These are phyloP conservation scores for Elsinoe necatrix DNA, from an alignment of 2,329 filamentous ascomycete genomes.

Conservation along the genomic window DNA sequence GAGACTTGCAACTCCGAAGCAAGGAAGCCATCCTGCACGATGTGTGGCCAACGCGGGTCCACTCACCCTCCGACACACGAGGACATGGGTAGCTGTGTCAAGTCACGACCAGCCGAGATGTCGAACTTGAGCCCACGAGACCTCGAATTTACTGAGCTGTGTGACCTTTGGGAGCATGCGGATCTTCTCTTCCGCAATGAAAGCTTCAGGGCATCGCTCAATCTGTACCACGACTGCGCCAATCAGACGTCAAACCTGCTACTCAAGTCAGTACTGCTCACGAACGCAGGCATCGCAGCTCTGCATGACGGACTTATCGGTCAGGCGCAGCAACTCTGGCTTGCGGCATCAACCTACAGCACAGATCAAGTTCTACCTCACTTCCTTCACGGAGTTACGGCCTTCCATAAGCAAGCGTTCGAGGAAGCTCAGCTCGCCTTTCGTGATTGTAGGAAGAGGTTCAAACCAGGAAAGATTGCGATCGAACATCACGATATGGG, in stretches of 20 bases:
- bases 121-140: background rate
- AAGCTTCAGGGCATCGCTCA: conserved; percentile 2
- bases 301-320: conserved; percentile 1
- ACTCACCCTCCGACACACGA: too few species aligned
- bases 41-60: too few species aligned
- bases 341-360: background rate
- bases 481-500: conserved; percentile 4
- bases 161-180: conserved; percentile 15
- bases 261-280: conserved; percentile 3
- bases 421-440: conserved; percentile 1
- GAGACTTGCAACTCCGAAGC: too few species aligned
- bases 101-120: too few species aligned
- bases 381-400: conserved; percentile 1
- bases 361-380: background rate
- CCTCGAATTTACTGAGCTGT: background rate
- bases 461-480: background rate
- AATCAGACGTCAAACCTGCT: background rate
- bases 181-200: conserved; percentile 15
- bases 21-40: too few species aligned
- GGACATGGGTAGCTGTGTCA: too few species aligned
- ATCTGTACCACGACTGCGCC: conserved; percentile 7
- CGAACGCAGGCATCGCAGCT: conserved; percentile 4
- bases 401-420: background rate
- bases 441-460: background rate
- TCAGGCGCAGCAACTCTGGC: background rate